Base-by-base conservation (phyloP, 768 basidiomycete species). In the Cyclocybe aegerita region DNA sequence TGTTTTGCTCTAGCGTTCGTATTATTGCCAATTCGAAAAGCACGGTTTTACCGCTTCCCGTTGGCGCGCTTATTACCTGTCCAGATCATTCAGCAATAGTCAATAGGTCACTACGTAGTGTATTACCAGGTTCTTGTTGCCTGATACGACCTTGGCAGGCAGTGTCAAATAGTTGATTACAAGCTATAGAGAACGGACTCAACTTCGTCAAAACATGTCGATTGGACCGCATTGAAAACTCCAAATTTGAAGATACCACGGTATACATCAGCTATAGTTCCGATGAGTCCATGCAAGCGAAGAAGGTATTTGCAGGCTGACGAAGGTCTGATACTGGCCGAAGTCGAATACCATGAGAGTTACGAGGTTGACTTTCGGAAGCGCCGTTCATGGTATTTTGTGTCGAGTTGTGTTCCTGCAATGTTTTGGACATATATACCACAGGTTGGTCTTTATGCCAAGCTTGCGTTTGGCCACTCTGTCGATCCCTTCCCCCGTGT, bases 41-140 rank as follows among this genome's bases (percentile, higher is more conserved):
- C 7, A 89, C 92, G 0, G 97, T 99, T 69, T 98, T 98, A 29
- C 97, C 97, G 44, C 92, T 91, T 29, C 95, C 93, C 10, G 97
- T 98, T 0, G 97, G 97, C 2, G 96, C 88, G 59, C 86, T 88
- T 40, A 90, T 77, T 47, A 90, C 83, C 90, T 92, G 43, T 12
- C 9, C 9, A 43, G 31, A 17, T 46, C 10, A 49, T 39, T 11
- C 3, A 38, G 15, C 11, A 30, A 31, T 23, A 43, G 9, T 30
- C n/a, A 35, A 47, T 5, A 23, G 29, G 39, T 9, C n/a, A 41
- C 39, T 39, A 33, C 23, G 39, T 8, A 15, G 34, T 14, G 16
- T 3, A 40, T 48, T 62, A 91, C 91, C 70, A 91, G 58, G 60
- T 92, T 91, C 52, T 83, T 78, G 43, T 80, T 70, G 0, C 78